These are phyloP conservation scores for Aspergillus glaucus DNA, from an alignment of 2,329 filamentous ascomycete species.

Conservation along the genomic window DNA sequence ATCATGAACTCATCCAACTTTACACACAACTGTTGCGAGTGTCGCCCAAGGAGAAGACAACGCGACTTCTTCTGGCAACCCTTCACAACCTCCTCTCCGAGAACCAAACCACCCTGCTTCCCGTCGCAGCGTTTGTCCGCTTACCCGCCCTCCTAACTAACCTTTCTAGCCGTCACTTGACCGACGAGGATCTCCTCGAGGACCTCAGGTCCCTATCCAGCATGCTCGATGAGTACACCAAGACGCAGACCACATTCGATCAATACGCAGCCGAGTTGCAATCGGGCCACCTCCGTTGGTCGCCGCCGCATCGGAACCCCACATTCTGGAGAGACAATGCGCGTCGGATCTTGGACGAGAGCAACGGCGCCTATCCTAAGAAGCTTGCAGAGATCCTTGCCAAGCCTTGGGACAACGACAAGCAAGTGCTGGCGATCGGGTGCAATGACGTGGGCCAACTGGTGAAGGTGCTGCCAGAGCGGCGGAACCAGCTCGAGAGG, in stretches of 20 bases:
- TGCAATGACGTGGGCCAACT: constrained; percentile 88
- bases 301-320: constrained; percentile 77
- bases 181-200: constrained; percentile 44
- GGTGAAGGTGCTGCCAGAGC: constrained; percentile 84
- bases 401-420: constrained; percentile 77
- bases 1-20: constrained; percentile 84
- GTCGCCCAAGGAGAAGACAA: constrained; percentile 97
- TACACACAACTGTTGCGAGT: constrained; percentile 88
- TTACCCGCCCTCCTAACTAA: constrained; percentile 60
- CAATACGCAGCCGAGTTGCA: constrained; percentile 74
- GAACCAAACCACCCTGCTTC: constrained; percentile 64
- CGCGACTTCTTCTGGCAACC: constrained; percentile 80
- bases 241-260: constrained; percentile 61
- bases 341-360: constrained; percentile 74
- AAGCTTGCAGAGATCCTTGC: constrained; percentile 81
- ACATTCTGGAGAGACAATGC: constrained; percentile 92
- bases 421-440: constrained; percentile 79
- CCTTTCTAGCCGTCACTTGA: constrained; percentile 48
- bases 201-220: constrained; percentile 46
- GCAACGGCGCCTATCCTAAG: constrained; percentile 70
- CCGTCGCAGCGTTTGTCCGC: constrained; percentile 77
- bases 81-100: constrained; percentile 77
- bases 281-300: constrained; percentile 85
- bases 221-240: constrained; percentile 80
- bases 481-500: constrained; percentile 71